Percentiles rank a stretch among this genome's conserved stretches.
Conservation (phyloP, 345 rosid species). For the Limnanthes douglasii region DNA sequence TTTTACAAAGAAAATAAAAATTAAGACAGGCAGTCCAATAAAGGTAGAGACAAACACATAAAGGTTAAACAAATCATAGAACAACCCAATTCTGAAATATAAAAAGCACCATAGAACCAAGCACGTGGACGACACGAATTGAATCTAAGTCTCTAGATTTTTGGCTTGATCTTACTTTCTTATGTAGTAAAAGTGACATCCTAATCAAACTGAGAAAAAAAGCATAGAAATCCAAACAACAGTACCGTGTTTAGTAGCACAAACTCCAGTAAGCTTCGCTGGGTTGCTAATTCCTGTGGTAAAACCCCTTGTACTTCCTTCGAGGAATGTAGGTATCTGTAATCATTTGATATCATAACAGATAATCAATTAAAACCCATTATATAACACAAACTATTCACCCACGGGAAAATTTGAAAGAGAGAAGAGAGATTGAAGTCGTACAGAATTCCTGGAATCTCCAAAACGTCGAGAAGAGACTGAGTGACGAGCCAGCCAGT, state of each 20-base stretch:
- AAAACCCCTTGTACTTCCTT: conserved; percentile 33
- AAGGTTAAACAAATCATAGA: no score
- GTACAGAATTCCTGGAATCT: conserved; percentile 22
- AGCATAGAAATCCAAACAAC: not conserved
- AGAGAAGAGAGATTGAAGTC: conserved; percentile 1
- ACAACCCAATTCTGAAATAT: no score
- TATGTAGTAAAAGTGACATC: no score
- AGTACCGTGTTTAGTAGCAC: conserved; percentile 21
- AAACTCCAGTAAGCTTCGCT: conserved; percentile 12
- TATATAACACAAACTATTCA: not conserved
- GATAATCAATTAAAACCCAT: not conserved
- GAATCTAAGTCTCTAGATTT: no score
- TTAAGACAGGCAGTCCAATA: no score
- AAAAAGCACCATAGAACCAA: no score
- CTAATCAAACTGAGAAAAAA: no score
- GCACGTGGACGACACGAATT: no score
- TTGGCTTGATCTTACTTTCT: no score
- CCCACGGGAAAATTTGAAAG: not conserved
- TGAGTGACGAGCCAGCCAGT: conserved; percentile 33
- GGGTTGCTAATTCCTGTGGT: conserved; percentile 17
- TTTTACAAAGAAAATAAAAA: not conserved
- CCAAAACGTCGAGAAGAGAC: conserved; percentile 16
- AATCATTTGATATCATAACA: conserved; percentile 2
- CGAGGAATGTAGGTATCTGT: conserved; percentile 24
- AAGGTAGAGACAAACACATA: no score